Evolutionary conservation across 208 protist species (phyloP).

Genomic region (Angomonas deanei): DNA sequence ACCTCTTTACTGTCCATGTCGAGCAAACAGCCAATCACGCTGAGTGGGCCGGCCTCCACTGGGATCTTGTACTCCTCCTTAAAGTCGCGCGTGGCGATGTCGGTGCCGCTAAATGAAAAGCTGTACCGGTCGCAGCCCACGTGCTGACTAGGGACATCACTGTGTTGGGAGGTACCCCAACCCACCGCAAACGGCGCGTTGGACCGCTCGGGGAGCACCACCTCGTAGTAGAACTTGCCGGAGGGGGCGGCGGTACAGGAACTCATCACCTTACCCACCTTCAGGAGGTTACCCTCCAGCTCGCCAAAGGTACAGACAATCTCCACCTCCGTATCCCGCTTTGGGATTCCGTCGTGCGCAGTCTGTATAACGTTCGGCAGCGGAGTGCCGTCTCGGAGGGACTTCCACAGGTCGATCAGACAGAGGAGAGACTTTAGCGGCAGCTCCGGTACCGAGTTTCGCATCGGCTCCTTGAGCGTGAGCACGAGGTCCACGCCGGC

Average conservation of each 20-base stretch:
- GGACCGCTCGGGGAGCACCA: slow-evolving; percentile 65
- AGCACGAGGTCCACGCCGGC: slow-evolving; percentile 80
- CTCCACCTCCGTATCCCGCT: slow-evolving; percentile 18
- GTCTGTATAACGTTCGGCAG: slow-evolving; percentile 68
- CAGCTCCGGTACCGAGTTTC: slow-evolving; percentile 39
- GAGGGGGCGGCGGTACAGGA: slow-evolving; percentile 22
- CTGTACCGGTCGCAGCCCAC: slow-evolving; percentile 82
- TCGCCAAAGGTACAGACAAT: slow-evolving; percentile 78
- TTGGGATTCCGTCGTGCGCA: background rate
- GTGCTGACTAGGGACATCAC: slow-evolving; percentile 76
- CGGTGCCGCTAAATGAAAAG: slow-evolving; percentile 81
- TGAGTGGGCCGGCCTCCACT: slow-evolving; percentile 34
- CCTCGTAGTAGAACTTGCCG: slow-evolving; percentile 87
- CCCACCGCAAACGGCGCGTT: slow-evolving; percentile 74
- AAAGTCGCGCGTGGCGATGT: slow-evolving; percentile 49
- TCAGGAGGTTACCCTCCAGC: slow-evolving; percentile 53
- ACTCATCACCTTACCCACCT: slow-evolving; percentile 85
- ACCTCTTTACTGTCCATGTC: slow-evolving; percentile 68
- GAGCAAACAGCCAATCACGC: slow-evolving; percentile 80
- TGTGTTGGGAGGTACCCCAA: slow-evolving; percentile 78
- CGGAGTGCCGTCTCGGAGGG: slow-evolving; percentile 34
- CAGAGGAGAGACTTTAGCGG: slow-evolving; percentile 70
- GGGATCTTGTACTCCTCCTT: slow-evolving; percentile 83
- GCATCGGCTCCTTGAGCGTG: slow-evolving; percentile 26
- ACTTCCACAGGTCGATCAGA: slow-evolving; percentile 67